Percentiles rank a stretch among this genome's conserved stretches.
Evolutionary conservation across 768 basidiomycete species (phyloP).

Genomic region (Amanita thiersii): DNA sequence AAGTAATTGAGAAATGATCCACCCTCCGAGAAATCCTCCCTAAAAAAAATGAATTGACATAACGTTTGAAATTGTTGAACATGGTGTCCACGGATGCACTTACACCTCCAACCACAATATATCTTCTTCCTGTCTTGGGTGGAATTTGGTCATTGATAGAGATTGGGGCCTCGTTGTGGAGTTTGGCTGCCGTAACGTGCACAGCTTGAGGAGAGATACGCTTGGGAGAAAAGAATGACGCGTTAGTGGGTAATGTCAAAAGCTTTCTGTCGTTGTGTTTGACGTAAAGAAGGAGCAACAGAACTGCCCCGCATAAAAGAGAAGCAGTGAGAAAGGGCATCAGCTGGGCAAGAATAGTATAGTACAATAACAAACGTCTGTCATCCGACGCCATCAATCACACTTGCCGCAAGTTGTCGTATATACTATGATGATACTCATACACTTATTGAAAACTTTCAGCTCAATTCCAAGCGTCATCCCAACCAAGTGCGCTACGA

Average conservation of each 20-base stretch:
- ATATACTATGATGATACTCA: too few species aligned
- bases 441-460: too few species aligned
- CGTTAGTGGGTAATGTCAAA: slow-evolving; percentile 38
- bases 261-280: slow-evolving; percentile 47
- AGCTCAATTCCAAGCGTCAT: slow-evolving; percentile 55
- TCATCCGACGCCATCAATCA: too few species aligned
- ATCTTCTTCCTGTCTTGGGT: slow-evolving; percentile 62
- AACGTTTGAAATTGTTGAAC: not conserved
- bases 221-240: slow-evolving; percentile 38
- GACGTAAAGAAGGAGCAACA: slow-evolving; percentile 22
- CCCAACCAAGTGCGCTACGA: slow-evolving; percentile 50
- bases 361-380: too few species aligned
- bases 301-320: not conserved
- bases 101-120: slow-evolving; percentile 74
- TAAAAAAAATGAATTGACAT: slow-evolving; percentile 15
- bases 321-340: not conserved
- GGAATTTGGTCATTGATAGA: slow-evolving; percentile 41
- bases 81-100: slow-evolving; percentile 15
- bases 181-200: slow-evolving; percentile 23
- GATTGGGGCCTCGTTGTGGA: slow-evolving; percentile 25
- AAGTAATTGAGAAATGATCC: slow-evolving; percentile 64
- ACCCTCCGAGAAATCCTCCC: slow-evolving; percentile 73
- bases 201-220: slow-evolving; percentile 40
- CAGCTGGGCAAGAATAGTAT: too few species aligned
- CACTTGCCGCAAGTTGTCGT: too few species aligned